A percentile compares a stretch with the other conserved stretches of the same genome.
Conservation (phyloP, 352 stramenopile species). For the Phytopythium helicoides region DNA sequence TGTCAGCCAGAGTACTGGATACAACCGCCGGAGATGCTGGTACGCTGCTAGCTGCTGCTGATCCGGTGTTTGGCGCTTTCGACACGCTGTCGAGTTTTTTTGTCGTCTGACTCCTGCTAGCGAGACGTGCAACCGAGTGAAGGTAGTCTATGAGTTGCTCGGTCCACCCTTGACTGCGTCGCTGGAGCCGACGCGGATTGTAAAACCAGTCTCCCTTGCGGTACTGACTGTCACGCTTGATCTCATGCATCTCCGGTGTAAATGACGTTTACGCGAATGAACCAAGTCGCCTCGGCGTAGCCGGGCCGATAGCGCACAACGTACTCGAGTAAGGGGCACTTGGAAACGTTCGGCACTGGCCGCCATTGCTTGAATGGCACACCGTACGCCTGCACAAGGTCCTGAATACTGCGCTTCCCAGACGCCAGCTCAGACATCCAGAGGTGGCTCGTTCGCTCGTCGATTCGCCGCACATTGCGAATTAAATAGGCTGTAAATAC, state of each 20-base stretch:
- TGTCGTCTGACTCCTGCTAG: constrained; percentile 17
- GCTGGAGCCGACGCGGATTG: constrained; percentile 66
- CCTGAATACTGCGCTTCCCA: constrained; percentile 54
- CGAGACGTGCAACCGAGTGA: constrained; percentile 51
- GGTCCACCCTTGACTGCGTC: constrained; percentile 74
- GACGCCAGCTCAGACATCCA: constrained; percentile 81
- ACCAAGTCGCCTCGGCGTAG: constrained; percentile 78
- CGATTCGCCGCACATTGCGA: constrained; percentile 73
- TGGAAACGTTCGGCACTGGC: constrained; percentile 65
- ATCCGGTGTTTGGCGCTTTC: not conserved
- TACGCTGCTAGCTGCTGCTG: not conserved
- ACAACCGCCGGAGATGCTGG: not conserved
- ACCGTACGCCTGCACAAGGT: constrained; percentile 73
- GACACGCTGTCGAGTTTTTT: constrained; percentile 2
- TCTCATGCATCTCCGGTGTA: constrained; percentile 87
- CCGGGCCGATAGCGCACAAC: constrained; percentile 72
- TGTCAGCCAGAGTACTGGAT: constrained; percentile 1
- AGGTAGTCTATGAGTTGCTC: constrained; percentile 78
- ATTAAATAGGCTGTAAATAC: constrained; percentile 82
- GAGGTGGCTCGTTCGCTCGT: constrained; percentile 71
- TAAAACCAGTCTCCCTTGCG: constrained; percentile 80
- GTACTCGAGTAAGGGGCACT: constrained; percentile 78
- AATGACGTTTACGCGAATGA: constrained; percentile 81
- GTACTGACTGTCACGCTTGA: constrained; percentile 61
- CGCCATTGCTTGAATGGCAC: constrained; percentile 87